Evolutionary conservation across 2,329 filamentous ascomycete species (phyloP), one percentile per base, ranked within the genome.

Genomic region (Sclerotinia borealis): DNA sequence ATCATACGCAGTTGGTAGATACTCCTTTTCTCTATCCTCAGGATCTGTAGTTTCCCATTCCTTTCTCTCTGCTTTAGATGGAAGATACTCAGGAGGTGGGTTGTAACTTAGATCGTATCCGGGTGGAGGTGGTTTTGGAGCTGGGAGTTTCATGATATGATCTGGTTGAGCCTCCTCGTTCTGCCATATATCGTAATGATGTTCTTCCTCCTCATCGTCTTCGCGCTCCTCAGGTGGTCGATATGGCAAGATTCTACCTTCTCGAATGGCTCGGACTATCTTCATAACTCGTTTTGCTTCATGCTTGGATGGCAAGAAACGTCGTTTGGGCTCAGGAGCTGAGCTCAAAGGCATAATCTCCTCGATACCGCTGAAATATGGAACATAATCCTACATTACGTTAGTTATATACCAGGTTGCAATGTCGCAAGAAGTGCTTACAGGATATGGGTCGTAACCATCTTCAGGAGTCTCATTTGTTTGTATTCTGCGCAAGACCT

Each of bases 101-200:
- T 98, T 96, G 76, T 99, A 98, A 73, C 92, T 96, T 75, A 97
- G 86, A 72, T 96, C 93, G 75, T 96, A 97, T 59, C 92, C 92
- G 34, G 95, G 95, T 43, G 95, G 93, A 34, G 93, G 87, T 56
- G 96, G 82, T 75, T 99, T 99, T 6, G 95, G 95, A 1, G 95
- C 93, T 19, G 95, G 90, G 61, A 98, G 89, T 73, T 97, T 91
- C 93, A 98, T 98, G 41, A 90, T 81, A 75, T 98, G 91, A 66
- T 93, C 89, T 39, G 90, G 85, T 70, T 89, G 84, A 13, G 91
- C 86, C 69, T 89, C 85, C 76, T 99, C 93, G 72, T 98, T 91
- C 61, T 93, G 92, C 95, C 95, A 99, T 61, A 99, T 85, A 73
- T 99, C 95, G 72, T 87, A 87, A 29, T 84, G 83, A 47, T 89